phyloP scores from a whole-genome alignment of 1,284 basidiomycete species.

The Irpex sp. region DNA sequence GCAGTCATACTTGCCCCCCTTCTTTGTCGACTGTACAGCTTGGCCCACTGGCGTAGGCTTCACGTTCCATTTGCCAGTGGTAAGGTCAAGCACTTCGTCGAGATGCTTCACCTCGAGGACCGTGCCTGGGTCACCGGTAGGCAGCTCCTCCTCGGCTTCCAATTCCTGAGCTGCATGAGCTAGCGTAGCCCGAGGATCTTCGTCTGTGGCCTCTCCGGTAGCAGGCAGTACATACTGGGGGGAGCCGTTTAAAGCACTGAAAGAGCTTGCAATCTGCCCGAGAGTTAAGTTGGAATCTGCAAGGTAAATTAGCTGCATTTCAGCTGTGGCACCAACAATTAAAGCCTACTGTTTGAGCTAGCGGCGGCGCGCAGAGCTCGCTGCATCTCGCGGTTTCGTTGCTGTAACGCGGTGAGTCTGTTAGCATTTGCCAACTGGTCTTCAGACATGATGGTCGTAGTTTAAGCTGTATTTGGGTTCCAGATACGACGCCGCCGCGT shows the following conservation, averaged over 20 bases:
- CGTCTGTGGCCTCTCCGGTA: conserved; percentile 4
- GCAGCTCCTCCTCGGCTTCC: conserved; percentile 17
- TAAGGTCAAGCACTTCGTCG: conserved; percentile 24
- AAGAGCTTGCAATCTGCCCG: background rate
- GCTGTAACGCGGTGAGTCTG: too few relatives aligned
- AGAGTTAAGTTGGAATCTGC: background rate
- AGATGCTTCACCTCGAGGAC: conserved; percentile 26
- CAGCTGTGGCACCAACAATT: too few relatives aligned
- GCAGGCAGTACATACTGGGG: background rate
- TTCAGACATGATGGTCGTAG: too few relatives aligned
- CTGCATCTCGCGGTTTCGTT: too few relatives aligned
- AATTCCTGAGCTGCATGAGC: background rate
- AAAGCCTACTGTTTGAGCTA: too few relatives aligned
- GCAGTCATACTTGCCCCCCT: conserved; percentile 23
- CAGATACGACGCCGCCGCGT: too few relatives aligned
- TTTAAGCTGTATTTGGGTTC: too few relatives aligned
- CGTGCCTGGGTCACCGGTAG: conserved; percentile 22
- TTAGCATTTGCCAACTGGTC: too few relatives aligned
- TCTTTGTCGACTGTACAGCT: conserved; percentile 12
- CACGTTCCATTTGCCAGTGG: conserved; percentile 23
- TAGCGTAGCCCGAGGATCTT: conserved; percentile 5
- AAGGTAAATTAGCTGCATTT: too few relatives aligned
- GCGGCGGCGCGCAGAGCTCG: too few relatives aligned
- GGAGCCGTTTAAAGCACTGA: background rate
- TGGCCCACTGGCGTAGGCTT: conserved; percentile 21